Base-by-base conservation (phyloP, 331 rosid genomes). In the Stylosanthes scabra region DNA sequence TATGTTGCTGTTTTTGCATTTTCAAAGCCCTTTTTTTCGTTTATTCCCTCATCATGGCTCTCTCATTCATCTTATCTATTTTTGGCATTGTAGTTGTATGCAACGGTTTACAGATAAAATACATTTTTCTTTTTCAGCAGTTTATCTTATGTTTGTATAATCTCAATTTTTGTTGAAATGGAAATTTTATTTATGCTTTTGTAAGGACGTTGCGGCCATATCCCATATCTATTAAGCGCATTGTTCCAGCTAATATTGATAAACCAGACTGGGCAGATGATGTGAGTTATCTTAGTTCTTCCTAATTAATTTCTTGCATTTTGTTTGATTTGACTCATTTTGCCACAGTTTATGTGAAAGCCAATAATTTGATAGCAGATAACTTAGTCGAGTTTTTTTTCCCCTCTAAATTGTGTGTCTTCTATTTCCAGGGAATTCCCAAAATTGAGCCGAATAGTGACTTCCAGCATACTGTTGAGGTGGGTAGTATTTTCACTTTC, bases 251-350 rank as follows among this genome's bases (percentile, higher is more conserved):
- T 70, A 83, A 86, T 64, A 86, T 94, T 80, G 91, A 74, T 75
- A 74, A 45, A 66, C 97, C 99, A 25, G 99, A 95, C 57, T 91
- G 99, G 99, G 97, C 97, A 60, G 75, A 59, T 69, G 93, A 87
- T 79, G 99, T 95, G 80, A 90, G 97, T 83, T 49, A 44, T 80
- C 59, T 15, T 10, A 11, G 14, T 70, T 59, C 39, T 47, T 66
- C 73, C 42, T 66, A 27, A 56, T 72, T 57, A 61, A 25, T 66
- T 44, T 80, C 31, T 7, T 57, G 68, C 14, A 49, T 40, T 20
- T 41, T 11, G 20, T 58, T 61, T 27, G 4, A 57, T 46, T 51
- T 71, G 34, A 62, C 37, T 29, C 45, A 27, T 42, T 59, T 62
- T 49, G 28, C 73, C 5, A 41, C 2, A 56, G 74, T 61, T 8